A percentile compares a stretch with the other conserved stretches of the same genome.
These are phyloP conservation scores for Pleoardoris graminearum DNA, from an alignment of 2,329 filamentous ascomycete genomes.

Conservation along the genomic window DNA sequence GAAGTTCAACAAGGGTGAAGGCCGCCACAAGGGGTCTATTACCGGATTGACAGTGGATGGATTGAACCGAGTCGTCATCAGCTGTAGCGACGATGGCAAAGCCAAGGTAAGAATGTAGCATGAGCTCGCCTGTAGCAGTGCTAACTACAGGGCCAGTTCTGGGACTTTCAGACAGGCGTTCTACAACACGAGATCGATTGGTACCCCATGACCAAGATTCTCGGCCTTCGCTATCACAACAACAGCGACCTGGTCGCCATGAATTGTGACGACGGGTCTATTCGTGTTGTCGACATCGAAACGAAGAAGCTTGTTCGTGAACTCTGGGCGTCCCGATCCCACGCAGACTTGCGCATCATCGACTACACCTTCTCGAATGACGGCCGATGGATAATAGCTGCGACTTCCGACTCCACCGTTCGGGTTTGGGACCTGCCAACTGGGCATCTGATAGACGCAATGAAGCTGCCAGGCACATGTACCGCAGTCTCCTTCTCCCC, in stretches of 20 bases:
- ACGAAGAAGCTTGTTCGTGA: slow-evolving; percentile 91
- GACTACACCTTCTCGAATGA: slow-evolving; percentile 77
- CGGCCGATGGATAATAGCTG: slow-evolving; percentile 89
- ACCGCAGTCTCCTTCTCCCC: slow-evolving; percentile 84
- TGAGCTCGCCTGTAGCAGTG: not conserved
- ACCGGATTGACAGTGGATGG: slow-evolving; percentile 87
- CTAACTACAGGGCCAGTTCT: slow-evolving; percentile 62
- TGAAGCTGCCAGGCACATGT: slow-evolving; percentile 77
- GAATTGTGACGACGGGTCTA: slow-evolving; percentile 83
- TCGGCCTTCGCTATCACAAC: slow-evolving; percentile 76
- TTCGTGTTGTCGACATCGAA: slow-evolving; percentile 86
- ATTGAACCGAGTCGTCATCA: slow-evolving; percentile 84
- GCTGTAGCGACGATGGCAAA: slow-evolving; percentile 86
- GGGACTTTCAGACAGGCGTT: slow-evolving; percentile 86
- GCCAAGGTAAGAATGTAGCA: slow-evolving; percentile 62
- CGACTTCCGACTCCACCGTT: slow-evolving; percentile 77
- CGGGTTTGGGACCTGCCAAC: slow-evolving; percentile 96
- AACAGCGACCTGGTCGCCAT: slow-evolving; percentile 85
- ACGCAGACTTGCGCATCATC: slow-evolving; percentile 35
- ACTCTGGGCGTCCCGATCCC: slow-evolving; percentile 70
- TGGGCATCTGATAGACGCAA: slow-evolving; percentile 90
- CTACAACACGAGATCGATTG: slow-evolving; percentile 82
- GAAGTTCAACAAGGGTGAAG: slow-evolving; percentile 56
- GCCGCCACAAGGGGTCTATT: slow-evolving; percentile 78
- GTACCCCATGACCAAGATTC: slow-evolving; percentile 75